These are phyloP conservation scores for Voacanga thouarsii DNA, from an alignment of 257 asterid species.

Conservation along the genomic window DNA sequence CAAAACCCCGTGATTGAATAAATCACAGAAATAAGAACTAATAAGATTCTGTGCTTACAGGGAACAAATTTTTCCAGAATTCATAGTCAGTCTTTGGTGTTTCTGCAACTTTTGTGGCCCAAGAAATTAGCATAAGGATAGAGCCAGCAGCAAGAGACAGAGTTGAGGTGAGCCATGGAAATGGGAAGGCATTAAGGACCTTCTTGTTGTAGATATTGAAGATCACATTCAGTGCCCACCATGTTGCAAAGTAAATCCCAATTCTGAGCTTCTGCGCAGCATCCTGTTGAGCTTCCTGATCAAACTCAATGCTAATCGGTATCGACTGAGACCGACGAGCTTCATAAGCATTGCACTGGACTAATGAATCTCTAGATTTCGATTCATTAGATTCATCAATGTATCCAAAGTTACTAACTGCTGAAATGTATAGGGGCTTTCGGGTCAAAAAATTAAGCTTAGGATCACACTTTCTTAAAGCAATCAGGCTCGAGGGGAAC, in stretches of 20 bases:
- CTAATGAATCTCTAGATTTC: conserved; percentile 15
- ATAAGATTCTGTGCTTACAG: conserved; percentile 42
- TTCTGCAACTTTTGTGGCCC: conserved; percentile 68
- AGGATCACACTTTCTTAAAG: conserved; percentile 12
- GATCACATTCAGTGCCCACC: conserved; percentile 92
- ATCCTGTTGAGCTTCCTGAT: conserved; percentile 32
- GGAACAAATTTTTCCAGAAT: conserved; percentile 70
- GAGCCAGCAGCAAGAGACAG: conserved; percentile 92
- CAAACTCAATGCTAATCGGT: conserved; percentile 54
- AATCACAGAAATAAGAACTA: neutral
- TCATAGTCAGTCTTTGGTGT: conserved; percentile 64
- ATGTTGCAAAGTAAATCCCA: conserved; percentile 70
- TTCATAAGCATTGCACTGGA: conserved; percentile 67
- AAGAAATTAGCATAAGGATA: conserved; percentile 65
- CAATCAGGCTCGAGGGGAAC: conserved; percentile 3
- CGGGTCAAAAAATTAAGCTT: conserved; percentile 2
- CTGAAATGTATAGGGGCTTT: conserved; percentile 57
- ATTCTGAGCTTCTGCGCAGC: conserved; percentile 67
- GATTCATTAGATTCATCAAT: conserved; percentile 23
- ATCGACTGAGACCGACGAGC: conserved; percentile 44
- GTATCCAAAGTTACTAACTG: conserved; percentile 40
- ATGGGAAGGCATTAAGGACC: conserved; percentile 80
- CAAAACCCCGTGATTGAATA: too few species aligned
- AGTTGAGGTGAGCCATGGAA: conserved; percentile 94
- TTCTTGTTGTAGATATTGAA: conserved; percentile 90